Conservation (phyloP, 2,329 filamentous ascomycete genomes). For the Nothopassalora personata region DNA sequence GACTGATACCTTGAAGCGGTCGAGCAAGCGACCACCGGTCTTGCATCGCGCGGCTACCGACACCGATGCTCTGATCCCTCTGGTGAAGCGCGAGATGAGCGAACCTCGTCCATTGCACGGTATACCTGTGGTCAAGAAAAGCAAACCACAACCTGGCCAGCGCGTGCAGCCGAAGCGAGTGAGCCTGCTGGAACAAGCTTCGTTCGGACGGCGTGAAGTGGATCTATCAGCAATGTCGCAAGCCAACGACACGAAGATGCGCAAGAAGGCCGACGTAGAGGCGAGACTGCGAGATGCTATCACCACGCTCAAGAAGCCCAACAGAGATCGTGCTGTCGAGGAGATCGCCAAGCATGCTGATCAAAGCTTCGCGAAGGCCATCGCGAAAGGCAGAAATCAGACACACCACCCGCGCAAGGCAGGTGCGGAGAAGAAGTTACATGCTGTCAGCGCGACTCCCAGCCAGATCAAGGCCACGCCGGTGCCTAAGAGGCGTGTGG, state of each 20-base stretch:
- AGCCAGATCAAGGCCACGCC: constrained; percentile 31
- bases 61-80: constrained; percentile 48
- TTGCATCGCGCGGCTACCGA: constrained; percentile 64
- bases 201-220: constrained; percentile 44
- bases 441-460: constrained; percentile 40
- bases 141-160: constrained; percentile 5
- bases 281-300: constrained; percentile 67
- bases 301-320: constrained; percentile 66
- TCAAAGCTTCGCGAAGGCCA: constrained; percentile 43
- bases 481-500: constrained; percentile 13
- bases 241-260: constrained; percentile 53
- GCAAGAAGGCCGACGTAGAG: constrained; percentile 62
- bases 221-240: constrained; percentile 51
- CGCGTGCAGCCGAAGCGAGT: constrained; percentile 34
- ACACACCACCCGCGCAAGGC: constrained; percentile 24
- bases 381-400: constrained; percentile 17
- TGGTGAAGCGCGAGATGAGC: constrained; percentile 64
- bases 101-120: constrained; percentile 51
- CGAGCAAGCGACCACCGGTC: constrained; percentile 55
- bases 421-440: constrained; percentile 31
- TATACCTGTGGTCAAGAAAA: constrained; percentile 35
- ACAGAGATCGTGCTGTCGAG: constrained; percentile 63
- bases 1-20: constrained; percentile 51
- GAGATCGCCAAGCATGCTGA: constrained; percentile 63
- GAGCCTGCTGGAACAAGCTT: constrained; percentile 29